These are phyloP conservation scores for Ophiostoma sp. DNA, from an alignment of 2,329 filamentous ascomycete genomes.

Conservation along the genomic window DNA sequence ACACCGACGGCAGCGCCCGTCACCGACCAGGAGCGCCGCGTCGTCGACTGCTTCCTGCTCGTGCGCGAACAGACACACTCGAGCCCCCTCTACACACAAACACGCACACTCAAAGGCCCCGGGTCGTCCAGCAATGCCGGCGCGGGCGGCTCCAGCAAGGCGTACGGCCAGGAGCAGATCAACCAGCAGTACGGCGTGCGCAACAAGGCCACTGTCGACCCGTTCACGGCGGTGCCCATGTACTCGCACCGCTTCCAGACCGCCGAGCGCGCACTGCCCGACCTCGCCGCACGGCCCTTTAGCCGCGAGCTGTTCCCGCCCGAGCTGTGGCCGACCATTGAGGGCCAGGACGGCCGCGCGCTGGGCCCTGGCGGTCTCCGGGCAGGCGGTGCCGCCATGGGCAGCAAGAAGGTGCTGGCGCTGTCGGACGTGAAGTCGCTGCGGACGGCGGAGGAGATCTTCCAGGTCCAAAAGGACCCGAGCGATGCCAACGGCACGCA, in stretches of 20 bases:
- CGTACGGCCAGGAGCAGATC: slow-evolving; percentile 54
- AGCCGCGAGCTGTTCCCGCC: slow-evolving; percentile 48
- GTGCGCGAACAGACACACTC: slow-evolving; percentile 54
- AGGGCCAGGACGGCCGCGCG: slow-evolving; percentile 41
- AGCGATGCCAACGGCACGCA: slow-evolving; percentile 27
- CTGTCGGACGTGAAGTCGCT: slow-evolving; percentile 45
- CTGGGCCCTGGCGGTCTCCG: background rate
- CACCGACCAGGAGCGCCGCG: slow-evolving; percentile 41
- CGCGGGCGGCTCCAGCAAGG: slow-evolving; percentile 31
- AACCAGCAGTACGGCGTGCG: slow-evolving; percentile 53
- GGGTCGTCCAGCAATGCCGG: slow-evolving; percentile 30
- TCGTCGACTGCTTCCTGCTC: slow-evolving; percentile 49
- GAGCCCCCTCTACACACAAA: slow-evolving; percentile 53
- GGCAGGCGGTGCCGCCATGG: slow-evolving; percentile 16
- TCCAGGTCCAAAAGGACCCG: slow-evolving; percentile 32
- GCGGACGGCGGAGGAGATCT: slow-evolving; percentile 49
- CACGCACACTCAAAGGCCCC: slow-evolving; percentile 37
- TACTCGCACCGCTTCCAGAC: slow-evolving; percentile 53
- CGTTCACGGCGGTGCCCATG: slow-evolving; percentile 54
- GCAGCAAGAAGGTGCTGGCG: slow-evolving; percentile 35
- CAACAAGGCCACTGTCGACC: slow-evolving; percentile 52
- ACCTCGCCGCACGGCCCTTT: slow-evolving; percentile 48
- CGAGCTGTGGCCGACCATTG: slow-evolving; percentile 52
- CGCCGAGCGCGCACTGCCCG: slow-evolving; percentile 49
- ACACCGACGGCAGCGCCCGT: slow-evolving; percentile 45